Percentiles rank a stretch among this genome's conserved stretches.
These are phyloP conservation scores for Saccharomycopsis fibuligera DNA, from an alignment of 805 yeast species.

Conservation along the genomic window DNA sequence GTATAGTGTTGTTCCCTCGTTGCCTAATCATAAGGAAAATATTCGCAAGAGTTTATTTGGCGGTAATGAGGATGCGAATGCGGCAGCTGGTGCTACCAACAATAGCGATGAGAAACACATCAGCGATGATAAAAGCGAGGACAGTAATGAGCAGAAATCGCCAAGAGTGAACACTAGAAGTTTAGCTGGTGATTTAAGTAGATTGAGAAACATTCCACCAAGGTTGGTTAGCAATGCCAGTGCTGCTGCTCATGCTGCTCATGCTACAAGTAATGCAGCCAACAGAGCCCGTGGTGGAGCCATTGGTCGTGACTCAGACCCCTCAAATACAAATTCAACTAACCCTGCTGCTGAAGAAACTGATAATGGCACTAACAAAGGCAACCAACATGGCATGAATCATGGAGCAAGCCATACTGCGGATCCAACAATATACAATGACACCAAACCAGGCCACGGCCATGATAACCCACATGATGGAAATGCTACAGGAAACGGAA, in stretches of 20 bases:
- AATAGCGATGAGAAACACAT: not conserved
- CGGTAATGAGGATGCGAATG: not conserved
- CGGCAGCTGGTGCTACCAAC: not conserved
- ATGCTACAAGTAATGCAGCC: too few relatives aligned
- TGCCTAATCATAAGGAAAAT: constrained; percentile 7
- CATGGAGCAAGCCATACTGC: too few relatives aligned
- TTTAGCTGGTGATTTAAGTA: not conserved
- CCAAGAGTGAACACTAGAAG: not conserved
- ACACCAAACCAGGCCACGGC: too few relatives aligned
- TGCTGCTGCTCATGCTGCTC: not conserved
- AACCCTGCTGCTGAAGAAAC: not conserved
- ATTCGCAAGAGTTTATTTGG: not conserved
- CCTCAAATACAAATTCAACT: too few relatives aligned
- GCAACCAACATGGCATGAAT: not conserved
- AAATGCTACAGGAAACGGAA: too few relatives aligned
- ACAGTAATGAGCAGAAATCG: not conserved
- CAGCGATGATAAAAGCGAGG: not conserved
- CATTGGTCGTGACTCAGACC: too few relatives aligned
- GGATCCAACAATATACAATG: too few relatives aligned
- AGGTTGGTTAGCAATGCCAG: not conserved
- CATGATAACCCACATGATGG: too few relatives aligned
- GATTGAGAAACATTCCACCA: constrained; percentile 4
- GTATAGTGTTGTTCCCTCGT: constrained; percentile 20
- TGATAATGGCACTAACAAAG: not conserved
- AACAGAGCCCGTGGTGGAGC: too few relatives aligned